These are phyloP conservation scores for Mortierella sp. DNA, from an alignment of 371 early-diverging fungal genomes.

Conservation along the genomic window DNA sequence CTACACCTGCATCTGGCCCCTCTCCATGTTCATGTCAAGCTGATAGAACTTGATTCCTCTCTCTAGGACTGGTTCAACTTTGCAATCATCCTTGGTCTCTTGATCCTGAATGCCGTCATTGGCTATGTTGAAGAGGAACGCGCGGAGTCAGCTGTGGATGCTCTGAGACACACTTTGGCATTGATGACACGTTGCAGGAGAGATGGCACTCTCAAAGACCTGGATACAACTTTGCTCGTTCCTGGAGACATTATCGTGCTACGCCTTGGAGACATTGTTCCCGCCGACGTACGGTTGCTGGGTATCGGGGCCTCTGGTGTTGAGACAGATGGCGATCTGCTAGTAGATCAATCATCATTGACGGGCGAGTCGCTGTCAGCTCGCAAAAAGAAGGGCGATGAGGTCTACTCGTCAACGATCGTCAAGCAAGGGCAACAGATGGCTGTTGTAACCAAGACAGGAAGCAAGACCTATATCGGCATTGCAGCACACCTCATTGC, in stretches of 20 bases:
- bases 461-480: conserved; percentile 90
- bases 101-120: conserved; percentile 89
- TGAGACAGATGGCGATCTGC: conserved; percentile 73
- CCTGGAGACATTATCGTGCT: conserved; percentile 92
- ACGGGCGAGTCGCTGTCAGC: conserved; percentile 95
- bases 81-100: conserved; percentile 83
- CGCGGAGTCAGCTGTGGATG: conserved; percentile 92
- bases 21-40: not conserved
- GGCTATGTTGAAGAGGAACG: conserved; percentile 91
- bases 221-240: conserved; percentile 79
- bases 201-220: conserved; percentile 78
- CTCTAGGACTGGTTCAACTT: conserved; percentile 80
- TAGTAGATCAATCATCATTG: conserved; percentile 94
- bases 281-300: conserved; percentile 89
- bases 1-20: not conserved
- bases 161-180: conserved; percentile 89
- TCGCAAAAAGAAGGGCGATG: conserved; percentile 78
- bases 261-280: conserved; percentile 92
- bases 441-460: conserved; percentile 90
- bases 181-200: conserved; percentile 82
- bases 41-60: not conserved
- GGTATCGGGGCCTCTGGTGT: conserved; percentile 85
- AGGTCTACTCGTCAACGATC: conserved; percentile 90
- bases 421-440: conserved; percentile 92
- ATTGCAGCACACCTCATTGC: conserved; percentile 90